These are phyloP conservation scores for Volvox africanus DNA, from an alignment of 139 green algal species.

Conservation along the genomic window DNA sequence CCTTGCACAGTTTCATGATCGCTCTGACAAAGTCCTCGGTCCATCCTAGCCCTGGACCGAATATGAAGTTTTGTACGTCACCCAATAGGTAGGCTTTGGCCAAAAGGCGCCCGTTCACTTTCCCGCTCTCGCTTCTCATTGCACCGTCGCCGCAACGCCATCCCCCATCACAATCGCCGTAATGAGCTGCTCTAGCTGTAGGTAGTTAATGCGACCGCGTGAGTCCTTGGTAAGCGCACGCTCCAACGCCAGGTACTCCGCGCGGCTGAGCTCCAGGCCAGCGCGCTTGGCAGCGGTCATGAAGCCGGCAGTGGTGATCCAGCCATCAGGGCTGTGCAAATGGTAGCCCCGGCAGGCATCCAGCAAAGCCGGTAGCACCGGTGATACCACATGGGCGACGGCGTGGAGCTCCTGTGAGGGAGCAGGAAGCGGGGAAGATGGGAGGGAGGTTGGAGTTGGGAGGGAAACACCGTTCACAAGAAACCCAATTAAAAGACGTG, in stretches of 20 bases:
- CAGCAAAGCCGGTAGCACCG: constrained; percentile 30
- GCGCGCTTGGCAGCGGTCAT: constrained; percentile 31
- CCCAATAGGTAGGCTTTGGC: too few relatives aligned
- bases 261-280: constrained; percentile 27
- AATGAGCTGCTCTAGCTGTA: constrained; percentile 46
- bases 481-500: too few relatives aligned
- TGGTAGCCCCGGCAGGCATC: constrained; percentile 50
- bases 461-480: background rate
- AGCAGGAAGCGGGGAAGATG: background rate
- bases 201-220: constrained; percentile 59
- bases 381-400: constrained; percentile 37
- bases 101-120: too few relatives aligned
- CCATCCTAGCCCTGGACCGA: too few relatives aligned
- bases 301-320: constrained; percentile 60
- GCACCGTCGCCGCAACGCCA: background rate
- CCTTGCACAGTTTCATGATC: too few relatives aligned
- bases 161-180: background rate
- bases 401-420: constrained; percentile 38
- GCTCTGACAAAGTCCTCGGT: too few relatives aligned
- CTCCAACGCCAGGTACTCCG: constrained; percentile 58
- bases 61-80: too few relatives aligned
- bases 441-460: background rate
- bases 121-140: background rate
- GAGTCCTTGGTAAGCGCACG: constrained; percentile 59
- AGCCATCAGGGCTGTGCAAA: constrained; percentile 56